Conservation (phyloP, 805 yeast species). For the Ogataea pilisensis region DNA sequence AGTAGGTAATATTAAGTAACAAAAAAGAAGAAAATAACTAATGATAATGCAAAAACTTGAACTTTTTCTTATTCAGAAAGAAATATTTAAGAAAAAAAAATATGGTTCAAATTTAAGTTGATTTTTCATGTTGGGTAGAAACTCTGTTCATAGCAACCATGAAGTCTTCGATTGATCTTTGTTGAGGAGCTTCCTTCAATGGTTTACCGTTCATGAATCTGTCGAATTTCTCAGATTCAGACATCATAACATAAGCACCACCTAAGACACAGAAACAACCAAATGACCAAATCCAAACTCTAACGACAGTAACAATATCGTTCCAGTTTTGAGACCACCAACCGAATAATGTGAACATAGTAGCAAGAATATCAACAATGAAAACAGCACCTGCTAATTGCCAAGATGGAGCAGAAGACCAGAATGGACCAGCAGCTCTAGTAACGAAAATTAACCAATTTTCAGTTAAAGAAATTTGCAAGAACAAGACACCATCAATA, state of each 20-base stretch:
- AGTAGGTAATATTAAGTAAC: background rate
- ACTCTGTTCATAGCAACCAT: constrained; percentile 80
- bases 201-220: constrained; percentile 74
- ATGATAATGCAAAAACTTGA: background rate
- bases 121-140: constrained; percentile 80
- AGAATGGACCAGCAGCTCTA: constrained; percentile 94
- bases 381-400: constrained; percentile 88
- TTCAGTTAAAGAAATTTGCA: constrained; percentile 87
- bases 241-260: constrained; percentile 89
- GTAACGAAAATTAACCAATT: constrained; percentile 94
- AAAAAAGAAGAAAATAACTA: background rate
- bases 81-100: no score
- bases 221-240: constrained; percentile 67
- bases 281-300: constrained; percentile 87
- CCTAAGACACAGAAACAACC: constrained; percentile 92
- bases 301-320: constrained; percentile 85
- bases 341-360: constrained; percentile 84
- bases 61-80: no score
- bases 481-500: constrained; percentile 81
- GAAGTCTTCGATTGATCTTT: constrained; percentile 74
- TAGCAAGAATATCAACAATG: constrained; percentile 80
- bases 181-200: constrained; percentile 45
- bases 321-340: constrained; percentile 96
- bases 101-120: constrained; percentile 39
- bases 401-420: constrained; percentile 93